Base-by-base conservation (phyloP, 257 asterid genomes). In the Voacanga thouarsii region DNA sequence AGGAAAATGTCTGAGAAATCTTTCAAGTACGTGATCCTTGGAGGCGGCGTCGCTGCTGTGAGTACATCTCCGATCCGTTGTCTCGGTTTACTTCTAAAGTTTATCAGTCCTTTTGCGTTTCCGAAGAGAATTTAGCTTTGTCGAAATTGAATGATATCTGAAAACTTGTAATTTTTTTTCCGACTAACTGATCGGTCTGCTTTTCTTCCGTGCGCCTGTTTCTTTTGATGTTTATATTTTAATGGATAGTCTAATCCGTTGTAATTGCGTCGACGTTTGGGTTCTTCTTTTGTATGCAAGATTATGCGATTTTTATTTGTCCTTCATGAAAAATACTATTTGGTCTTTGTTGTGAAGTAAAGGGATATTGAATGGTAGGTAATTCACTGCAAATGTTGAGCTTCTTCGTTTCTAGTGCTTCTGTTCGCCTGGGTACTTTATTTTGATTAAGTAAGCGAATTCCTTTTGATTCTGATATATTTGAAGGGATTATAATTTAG, bases 1-100 rank as follows among this genome's bases (percentile, higher is more conserved):
- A 30, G 53, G 74, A 63, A 63, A 50, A 92, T 92, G 98, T 92
- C 97, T 2, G 96, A 87, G 84, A 94, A 89, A 78, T 85, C 89
- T 7, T 91, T 91, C 89, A 92, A 92, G 84, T 94, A 92, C 86
- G 94, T 94, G 87, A 94, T 94, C 87, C 30, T 92, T 45, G 98
- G 98, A 11, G 97, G 98, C 47, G 97, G 98, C 41, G 97, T 94
- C 71, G 81, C 97, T 57, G 97, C 92, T 9, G 98, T 94, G 86
- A 88, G 98, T 90, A 77, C 74, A 45, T 76, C 43, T 60, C 21
- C 49, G 50, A 24, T 41, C 71, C 47, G 11, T 33, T 51, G 26
- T 67, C 41, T 41, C 18, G 30, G 9, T 28, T 63, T 28, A 12
- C 14, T 63, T 63, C 44, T 63, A 63, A 7, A 30, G 30, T 63